Percentiles rank a stretch among this genome's conserved stretches.
These are phyloP conservation scores for Acacia concinna DNA, from an alignment of 331 rosid genomes.

Conservation along the genomic window DNA sequence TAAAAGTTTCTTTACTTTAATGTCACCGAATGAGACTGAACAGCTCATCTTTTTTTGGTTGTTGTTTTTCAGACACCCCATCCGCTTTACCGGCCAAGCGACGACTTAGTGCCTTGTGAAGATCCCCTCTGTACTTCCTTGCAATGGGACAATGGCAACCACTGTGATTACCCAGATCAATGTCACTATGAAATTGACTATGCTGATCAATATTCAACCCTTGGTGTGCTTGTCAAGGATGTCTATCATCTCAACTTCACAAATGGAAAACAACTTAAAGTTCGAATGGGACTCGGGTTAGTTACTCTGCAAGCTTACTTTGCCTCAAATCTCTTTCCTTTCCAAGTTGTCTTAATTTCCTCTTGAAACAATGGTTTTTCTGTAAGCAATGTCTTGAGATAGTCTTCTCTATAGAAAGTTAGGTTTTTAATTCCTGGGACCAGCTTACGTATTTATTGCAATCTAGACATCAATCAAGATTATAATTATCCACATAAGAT, in stretches of 20 bases:
- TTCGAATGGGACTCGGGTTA: slow-evolving; percentile 80
- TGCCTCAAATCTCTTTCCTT: not conserved
- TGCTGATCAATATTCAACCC: slow-evolving; percentile 83
- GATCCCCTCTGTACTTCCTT: slow-evolving; percentile 71
- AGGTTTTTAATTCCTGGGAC: not conserved
- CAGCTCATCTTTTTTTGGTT: not conserved
- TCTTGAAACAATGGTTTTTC: not conserved
- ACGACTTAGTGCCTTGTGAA: slow-evolving; percentile 61
- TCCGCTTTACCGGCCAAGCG: slow-evolving; percentile 77
- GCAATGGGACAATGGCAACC: slow-evolving; percentile 43
- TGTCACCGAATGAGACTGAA: not conserved
- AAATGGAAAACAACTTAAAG: slow-evolving; percentile 58
- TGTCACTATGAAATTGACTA: slow-evolving; percentile 85
- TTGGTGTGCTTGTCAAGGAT: slow-evolving; percentile 85
- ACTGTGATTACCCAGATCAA: slow-evolving; percentile 62
- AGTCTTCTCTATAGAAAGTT: not conserved
- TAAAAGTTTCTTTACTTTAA: not conserved
- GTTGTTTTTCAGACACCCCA: slow-evolving; percentile 72
- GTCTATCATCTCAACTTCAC: slow-evolving; percentile 64
- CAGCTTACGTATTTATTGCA: not conserved
- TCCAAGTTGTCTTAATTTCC: not conserved
- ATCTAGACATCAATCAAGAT: not conserved
- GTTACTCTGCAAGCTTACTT: slow-evolving; percentile 30
- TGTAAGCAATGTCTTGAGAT: not conserved
- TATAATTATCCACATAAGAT: too few species aligned